Evolutionary conservation across 2,329 filamentous ascomycete genomes (phyloP), one percentile per base, ranked within the genome.

Genomic region (Arthrobotrys pseudoclavata): DNA sequence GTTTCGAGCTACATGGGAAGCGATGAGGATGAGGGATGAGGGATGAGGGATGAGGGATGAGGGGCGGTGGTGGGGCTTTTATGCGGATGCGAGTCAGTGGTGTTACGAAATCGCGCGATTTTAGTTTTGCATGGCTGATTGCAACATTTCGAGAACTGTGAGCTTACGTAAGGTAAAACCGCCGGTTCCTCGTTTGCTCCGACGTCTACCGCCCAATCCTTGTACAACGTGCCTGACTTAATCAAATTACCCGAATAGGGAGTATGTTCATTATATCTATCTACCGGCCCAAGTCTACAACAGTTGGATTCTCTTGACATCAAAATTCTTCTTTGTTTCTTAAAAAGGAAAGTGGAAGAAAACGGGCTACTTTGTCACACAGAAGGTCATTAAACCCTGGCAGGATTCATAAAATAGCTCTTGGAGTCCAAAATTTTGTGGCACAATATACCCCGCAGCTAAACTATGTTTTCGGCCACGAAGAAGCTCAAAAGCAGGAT

Each of bases 161-260:
- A 40, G 55, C 55, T 60, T 60, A 60, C 55, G 55, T 60, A 60
- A 60, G 55, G 55, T n/a, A 6, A 15, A 42, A 60, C 29, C n/a
- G 24, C 13, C 24, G 26, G 4, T 6, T 53, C 1, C 31, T 57
- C 10, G 52, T 57, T 37, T 57, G 52, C 12, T 31, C n/a, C 53
- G 53, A 57, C 53, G 31, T 57, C 53, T 57, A 57, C 53, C 2
- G 53, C 50, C 29, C 53, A 57, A 57, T 40, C 53, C 53, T 57
- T 29, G n/a, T 57, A 6, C 31, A 57, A 40, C 29, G 29, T 57
- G 53, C 2, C 3, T 40, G 50, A 22, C 15, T 37, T 40, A 22
- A 22, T 57, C 3, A 40, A 37, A 40, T 37, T 57, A 34, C 31
- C 7, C 1, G 1, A 34, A 15, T 29, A 7, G 48, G 48, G 29